These are phyloP conservation scores for Penicillium hesseltinei DNA, from an alignment of 2,329 filamentous ascomycete genomes.

Conservation along the genomic window DNA sequence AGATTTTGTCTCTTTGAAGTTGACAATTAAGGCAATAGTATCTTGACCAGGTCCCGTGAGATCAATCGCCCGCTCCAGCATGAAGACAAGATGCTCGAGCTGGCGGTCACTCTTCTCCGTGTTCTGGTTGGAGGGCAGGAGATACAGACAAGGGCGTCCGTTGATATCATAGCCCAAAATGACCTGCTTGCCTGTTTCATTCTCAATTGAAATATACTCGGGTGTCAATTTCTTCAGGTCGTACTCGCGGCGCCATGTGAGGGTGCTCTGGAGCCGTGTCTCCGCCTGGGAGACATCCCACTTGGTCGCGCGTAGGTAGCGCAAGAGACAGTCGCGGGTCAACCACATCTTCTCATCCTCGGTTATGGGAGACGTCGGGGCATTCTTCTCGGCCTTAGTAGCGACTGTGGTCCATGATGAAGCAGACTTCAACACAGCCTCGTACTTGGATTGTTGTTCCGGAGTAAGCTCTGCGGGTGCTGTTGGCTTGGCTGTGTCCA, in stretches of 20 bases:
- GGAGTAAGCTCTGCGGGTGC: slow-evolving; percentile 61
- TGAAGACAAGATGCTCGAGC: slow-evolving; percentile 91
- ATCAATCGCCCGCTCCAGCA: slow-evolving; percentile 87
- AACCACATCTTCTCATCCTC: slow-evolving; percentile 86
- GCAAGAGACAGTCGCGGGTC: slow-evolving; percentile 84
- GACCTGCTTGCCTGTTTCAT: slow-evolving; percentile 94
- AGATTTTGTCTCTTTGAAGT: slow-evolving; percentile 78
- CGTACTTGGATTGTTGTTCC: slow-evolving; percentile 81
- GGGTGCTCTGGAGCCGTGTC: slow-evolving; percentile 74
- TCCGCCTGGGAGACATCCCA: slow-evolving; percentile 76
- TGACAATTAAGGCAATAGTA: slow-evolving; percentile 80
- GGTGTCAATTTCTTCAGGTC: slow-evolving; percentile 70
- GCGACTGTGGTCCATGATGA: slow-evolving; percentile 70
- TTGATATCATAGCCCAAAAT: slow-evolving; percentile 83
- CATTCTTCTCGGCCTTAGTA: slow-evolving; percentile 59
- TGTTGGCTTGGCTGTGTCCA: slow-evolving; percentile 57
- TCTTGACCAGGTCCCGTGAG: slow-evolving; percentile 85
- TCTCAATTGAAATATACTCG: slow-evolving; percentile 88
- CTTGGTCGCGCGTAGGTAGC: slow-evolving; percentile 91
- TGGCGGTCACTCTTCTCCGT: slow-evolving; percentile 82
- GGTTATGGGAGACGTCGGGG: slow-evolving; percentile 62
- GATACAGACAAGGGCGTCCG: slow-evolving; percentile 83
- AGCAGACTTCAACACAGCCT: slow-evolving; percentile 67
- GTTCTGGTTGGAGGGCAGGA: slow-evolving; percentile 88
- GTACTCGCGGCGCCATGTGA: slow-evolving; percentile 89